A percentile compares a stretch with the other conserved stretches of the same genome.
phyloP scores from a whole-genome alignment of 345 rosid genomes.

The Balakata baccata region DNA sequence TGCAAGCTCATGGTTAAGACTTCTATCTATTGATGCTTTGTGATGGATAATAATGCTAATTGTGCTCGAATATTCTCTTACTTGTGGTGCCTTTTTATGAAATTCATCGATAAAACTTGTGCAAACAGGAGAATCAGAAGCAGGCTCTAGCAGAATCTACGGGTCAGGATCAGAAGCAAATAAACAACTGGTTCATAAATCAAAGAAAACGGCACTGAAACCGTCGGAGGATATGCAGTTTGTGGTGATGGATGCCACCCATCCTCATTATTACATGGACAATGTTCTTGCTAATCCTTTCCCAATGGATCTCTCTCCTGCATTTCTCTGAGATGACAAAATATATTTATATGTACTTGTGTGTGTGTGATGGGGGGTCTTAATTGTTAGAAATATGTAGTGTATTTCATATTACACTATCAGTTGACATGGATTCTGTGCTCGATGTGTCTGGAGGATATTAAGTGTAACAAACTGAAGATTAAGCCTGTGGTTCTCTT shows the following conservation, averaged over 20 bases:
- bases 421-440: conserved; percentile 2
- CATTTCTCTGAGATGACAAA: conserved; percentile 42
- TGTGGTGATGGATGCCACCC: conserved; percentile 79
- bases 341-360: neutral
- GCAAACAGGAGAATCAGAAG: conserved; percentile 83
- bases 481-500: neutral
- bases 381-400: conserved; percentile 1
- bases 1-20: no score
- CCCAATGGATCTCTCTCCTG: conserved; percentile 67
- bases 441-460: neutral
- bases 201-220: conserved; percentile 99
- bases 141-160: conserved; percentile 82
- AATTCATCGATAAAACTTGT: neutral
- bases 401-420: neutral
- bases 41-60: neutral
- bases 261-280: conserved; percentile 78
- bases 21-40: neutral
- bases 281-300: conserved; percentile 68
- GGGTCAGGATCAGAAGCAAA: conserved; percentile 91
- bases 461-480: neutral
- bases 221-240: conserved; percentile 96
- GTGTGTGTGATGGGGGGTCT: neutral
- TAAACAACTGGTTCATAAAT: conserved; percentile 98
- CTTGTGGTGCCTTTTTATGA: neutral
- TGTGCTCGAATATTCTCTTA: neutral